Evolutionary conservation across 805 yeast species (phyloP).

Genomic region (Candida alai): DNA sequence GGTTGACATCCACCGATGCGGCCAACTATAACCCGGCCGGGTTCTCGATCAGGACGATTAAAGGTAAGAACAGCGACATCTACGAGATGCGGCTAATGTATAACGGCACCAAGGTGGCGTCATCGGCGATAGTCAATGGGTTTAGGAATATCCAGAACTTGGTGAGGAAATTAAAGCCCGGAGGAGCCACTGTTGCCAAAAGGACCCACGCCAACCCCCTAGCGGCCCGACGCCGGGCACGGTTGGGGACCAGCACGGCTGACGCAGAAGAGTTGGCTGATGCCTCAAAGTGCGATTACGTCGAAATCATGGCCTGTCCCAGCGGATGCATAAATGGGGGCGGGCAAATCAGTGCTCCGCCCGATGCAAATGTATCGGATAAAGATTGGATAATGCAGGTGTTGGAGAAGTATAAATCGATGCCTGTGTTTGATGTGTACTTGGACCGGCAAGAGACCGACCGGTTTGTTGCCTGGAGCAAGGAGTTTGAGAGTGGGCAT

Average conservation of each 20-base stretch:
- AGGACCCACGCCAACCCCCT: constrained; percentile 30
- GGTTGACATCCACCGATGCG: constrained; percentile 17
- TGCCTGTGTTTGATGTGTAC: constrained; percentile 19
- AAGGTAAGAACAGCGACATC: constrained; percentile 75
- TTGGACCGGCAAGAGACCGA: constrained; percentile 10
- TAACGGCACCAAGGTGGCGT: constrained; percentile 40
- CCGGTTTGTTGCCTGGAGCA: constrained; percentile 29
- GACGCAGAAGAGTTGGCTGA: constrained; percentile 42
- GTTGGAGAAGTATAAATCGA: constrained; percentile 28
- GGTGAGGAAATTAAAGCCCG: constrained; percentile 70
- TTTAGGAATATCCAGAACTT: constrained; percentile 92
- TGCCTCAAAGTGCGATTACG: constrained; percentile 68
- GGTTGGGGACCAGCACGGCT: constrained; percentile 20
- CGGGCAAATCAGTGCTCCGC: constrained; percentile 67
- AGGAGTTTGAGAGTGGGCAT: constrained; percentile 26
- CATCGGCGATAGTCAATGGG: constrained; percentile 72
- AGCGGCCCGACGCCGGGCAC: constrained; percentile 43
- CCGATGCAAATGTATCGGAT: constrained; percentile 19
- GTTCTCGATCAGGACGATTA: constrained; percentile 35
- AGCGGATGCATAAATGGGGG: constrained; percentile 98
- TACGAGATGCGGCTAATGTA: constrained; percentile 60
- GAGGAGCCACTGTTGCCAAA: constrained; percentile 12
- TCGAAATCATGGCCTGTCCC: constrained; percentile 98
- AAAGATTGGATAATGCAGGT: constrained; percentile 46
- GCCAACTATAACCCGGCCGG: constrained; percentile 14